Base-by-base conservation (phyloP, 2,329 filamentous ascomycete species). In the Penicillium sp. region DNA sequence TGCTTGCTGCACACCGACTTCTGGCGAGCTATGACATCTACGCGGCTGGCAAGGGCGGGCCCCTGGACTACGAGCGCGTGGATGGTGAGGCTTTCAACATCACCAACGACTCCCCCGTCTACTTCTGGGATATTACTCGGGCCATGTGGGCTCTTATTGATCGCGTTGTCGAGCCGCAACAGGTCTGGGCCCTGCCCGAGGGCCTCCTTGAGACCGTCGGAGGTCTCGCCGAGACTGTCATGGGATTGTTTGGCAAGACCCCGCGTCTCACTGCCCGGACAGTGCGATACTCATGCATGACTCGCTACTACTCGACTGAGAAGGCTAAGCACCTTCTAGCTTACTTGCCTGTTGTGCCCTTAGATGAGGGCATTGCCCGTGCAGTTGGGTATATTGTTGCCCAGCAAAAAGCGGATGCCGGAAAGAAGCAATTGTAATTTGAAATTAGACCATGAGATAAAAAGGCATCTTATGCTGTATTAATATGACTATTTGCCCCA, bases 11-110 rank as follows among this genome's bases (percentile, higher is more conserved):
- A 4, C 81, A 81, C 58, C 87, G 87, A 53, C 84, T 96, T 39
- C 80, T 94, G 43, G 78, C 80, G 51, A 86, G 84, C 1, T 74
- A 79, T 55, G 59, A 63, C 34, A 69, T 74, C 14, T 58, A 64
- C 51, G 76, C 81, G n/a, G 55, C 68, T 34, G 71, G 72, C 45
- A 74, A 78, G 50, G 85, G 83, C 18, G 79, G 80, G 0, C 85
- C 85, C n/a, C 80, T 90, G 35, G 84, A 89, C 73, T 76, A 85
- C 74, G 88, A 91, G 76, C 81, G 81, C 55, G 85, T 92, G 46
- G 89, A 92, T 70, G 94, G 93, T 55, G 87, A 97, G 72, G 86
- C 86, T 47, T 93, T 97, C 78, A 86, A 96, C 76, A 84, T 97
- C 67, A 94, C 91, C 54, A 97, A 97, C 72, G 90, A 91, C 74